Base-by-base conservation (phyloP, 2,329 filamentous ascomycete genomes). In the Neofusicoccum sp. region DNA sequence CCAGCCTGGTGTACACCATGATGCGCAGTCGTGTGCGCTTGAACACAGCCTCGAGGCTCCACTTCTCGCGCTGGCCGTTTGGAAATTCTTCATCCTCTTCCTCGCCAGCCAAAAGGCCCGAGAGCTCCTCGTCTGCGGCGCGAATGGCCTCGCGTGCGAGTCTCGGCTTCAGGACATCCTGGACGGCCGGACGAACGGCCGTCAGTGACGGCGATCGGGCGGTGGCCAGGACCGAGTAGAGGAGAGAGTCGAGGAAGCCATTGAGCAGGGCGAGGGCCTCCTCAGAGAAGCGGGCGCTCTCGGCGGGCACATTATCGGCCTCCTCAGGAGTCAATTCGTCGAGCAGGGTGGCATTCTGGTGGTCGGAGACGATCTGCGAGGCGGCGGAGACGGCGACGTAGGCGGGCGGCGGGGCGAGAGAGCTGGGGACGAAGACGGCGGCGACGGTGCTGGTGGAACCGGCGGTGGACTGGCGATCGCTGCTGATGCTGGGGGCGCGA, bases 1-100 rank as follows among this genome's bases (percentile, higher is more conserved):
- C 95, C 6, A 99, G 80, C 7, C 95, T 93, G 7, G 93, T 98
- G 73, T 98, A 98, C 24, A 99, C 93, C 95, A 99, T 99, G 74
- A 95, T 96, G 63, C 95, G 86, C 68, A 99, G 78, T 59, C 95
- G 86, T 0, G 93, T 95, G 66, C 95, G 85, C 78, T 96, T 97
- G 93, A 95, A 99, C 16, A 93, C 88, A 60, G 93, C 82, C 71
- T 97, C 90, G n/a, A 96, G 79, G 72, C 98, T 92, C 86, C 93
- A 98, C 66, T 89, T 86, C 9, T 78, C 65, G 7, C 65, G 64
- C 36, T 72, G 66, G 12, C 68, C 61, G 8, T 67, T 57, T 4
- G 69, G 65, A 31, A 72, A 65, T 77, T 80, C 76, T 26, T 82
- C 80, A 45, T 84, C 76, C 31, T 86, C 78, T 40, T 91, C 88